Base-by-base conservation (phyloP, 257 asterid genomes). In the Solanum neorickii region DNA sequence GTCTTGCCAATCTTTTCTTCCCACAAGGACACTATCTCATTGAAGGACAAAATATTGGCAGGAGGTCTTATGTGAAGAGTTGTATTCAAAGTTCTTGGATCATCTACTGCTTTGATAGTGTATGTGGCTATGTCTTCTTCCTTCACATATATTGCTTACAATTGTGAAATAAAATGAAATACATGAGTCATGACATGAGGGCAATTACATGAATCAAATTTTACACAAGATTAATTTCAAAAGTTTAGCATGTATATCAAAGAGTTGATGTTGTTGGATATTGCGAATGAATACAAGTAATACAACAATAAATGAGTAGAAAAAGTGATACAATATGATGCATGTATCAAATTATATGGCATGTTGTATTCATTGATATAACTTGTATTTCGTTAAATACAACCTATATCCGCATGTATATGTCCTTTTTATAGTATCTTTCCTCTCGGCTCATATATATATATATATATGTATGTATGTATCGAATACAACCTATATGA, bases 1-100 rank as follows among this genome's bases (percentile, higher is more conserved):
- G 94, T 92, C 86, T 92, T 94, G 2, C 96, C 98, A 31, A 94
- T 91, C 89, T 91, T 92, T 85, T 93, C 93, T 94, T 94, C 98
- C 97, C 98, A 94, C 23, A 91, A 78, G 41, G 92, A 93, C 86
- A 90, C 94, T 18, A 94, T 77, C 52, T 96, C 94, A 46, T 94
- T 94, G 87, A 94, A 93, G 3, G 98, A 86, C 5, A 70, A 78
- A 7, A 86, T 86, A 90, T 96, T 96, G 41, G 92, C 91, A 5
- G 90, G 69, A 15, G 98, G 98, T 88, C 86, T 92, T 8, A 96
- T 47, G 87, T 93, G 92, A 65, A 96, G 91, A 83, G 88, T 88
- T 86, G 92, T 94, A 91, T 94, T 96, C 91, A 94, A 52, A 42
- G 96, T 92, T 66, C 94, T 90, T 9, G 97, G 98, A 85, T 95